These are phyloP conservation scores for Aegle marmelos DNA, from an alignment of 345 rosid genomes.

Conservation along the genomic window DNA sequence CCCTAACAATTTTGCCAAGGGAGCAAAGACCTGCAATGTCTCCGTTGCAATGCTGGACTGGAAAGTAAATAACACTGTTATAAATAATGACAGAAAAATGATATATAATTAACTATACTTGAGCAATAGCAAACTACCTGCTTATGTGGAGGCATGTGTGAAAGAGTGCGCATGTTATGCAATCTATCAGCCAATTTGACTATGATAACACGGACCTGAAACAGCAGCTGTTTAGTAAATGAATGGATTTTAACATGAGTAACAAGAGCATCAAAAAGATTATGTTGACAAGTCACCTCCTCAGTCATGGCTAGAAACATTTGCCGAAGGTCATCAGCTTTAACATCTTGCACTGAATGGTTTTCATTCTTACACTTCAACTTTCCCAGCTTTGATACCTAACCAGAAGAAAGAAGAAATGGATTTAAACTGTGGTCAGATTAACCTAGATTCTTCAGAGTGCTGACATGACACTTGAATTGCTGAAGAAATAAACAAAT, in stretches of 20 bases:
- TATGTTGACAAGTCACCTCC: constrained; percentile 49
- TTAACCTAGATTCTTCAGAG: neutral
- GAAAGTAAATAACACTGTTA: constrained; percentile 26
- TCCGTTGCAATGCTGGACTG: constrained; percentile 98
- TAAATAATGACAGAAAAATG: constrained; percentile 13
- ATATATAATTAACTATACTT: constrained; percentile 14
- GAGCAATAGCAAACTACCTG: constrained; percentile 54
- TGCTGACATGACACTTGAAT: neutral
- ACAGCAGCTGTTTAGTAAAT: constrained; percentile 18
- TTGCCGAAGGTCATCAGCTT: constrained; percentile 98
- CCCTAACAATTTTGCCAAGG: constrained; percentile 92
- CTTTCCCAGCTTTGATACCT: constrained; percentile 98
- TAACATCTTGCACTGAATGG: constrained; percentile 83
- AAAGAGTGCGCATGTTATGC: constrained; percentile 96
- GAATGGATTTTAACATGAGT: constrained; percentile 13
- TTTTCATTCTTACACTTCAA: constrained; percentile 74
- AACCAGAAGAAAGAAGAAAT: constrained; percentile 9
- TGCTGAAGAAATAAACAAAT: constrained; percentile 9
- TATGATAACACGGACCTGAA: constrained; percentile 96
- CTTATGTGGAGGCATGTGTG: constrained; percentile 93
- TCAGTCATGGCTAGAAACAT: constrained; percentile 99
- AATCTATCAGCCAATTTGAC: constrained; percentile 98
- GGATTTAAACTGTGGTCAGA: constrained; percentile 10
- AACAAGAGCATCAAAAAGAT: constrained; percentile 7
- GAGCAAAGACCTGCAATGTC: constrained; percentile 97